These are phyloP conservation scores for Samsoniella hepiali DNA, from an alignment of 2,329 filamentous ascomycete species.

Conservation along the genomic window DNA sequence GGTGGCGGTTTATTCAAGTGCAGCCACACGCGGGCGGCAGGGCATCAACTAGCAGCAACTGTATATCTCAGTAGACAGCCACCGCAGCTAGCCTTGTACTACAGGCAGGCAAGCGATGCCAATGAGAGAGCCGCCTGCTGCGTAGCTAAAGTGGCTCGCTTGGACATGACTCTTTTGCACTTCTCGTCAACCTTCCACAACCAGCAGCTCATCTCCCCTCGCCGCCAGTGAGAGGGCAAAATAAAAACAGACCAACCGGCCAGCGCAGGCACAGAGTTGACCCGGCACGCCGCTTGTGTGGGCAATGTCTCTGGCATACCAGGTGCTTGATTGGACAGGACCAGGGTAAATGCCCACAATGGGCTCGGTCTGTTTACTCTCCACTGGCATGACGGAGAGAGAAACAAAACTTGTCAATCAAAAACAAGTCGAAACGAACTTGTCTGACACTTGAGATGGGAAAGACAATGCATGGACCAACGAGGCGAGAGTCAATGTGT, in stretches of 20 bases:
- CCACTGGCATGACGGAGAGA: neutral
- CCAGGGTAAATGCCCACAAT: neutral
- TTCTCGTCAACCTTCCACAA: neutral
- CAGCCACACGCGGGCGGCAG: neutral
- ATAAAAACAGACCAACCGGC: neutral
- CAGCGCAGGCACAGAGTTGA: neutral
- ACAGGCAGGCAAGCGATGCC: neutral
- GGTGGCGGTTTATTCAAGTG: neutral
- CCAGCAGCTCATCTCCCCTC: neutral
- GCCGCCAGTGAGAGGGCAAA: neutral
- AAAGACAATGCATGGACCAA: neutral
- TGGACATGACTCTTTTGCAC: neutral
- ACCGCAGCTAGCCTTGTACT: neutral
- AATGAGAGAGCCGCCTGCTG: neutral
- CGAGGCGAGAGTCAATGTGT: neutral
- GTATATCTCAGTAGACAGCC: neutral
- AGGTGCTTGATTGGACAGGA: neutral
- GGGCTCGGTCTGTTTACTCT: neutral
- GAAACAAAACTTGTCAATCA: neutral
- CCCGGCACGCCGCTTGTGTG: constrained; percentile 6
- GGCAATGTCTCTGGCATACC: neutral
- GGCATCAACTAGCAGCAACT: neutral
- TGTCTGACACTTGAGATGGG: neutral
- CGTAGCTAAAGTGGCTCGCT: neutral
- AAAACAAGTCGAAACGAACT: neutral